These are phyloP conservation scores for Fusarium foetens DNA, from an alignment of 2,329 filamentous ascomycete genomes.

Conservation along the genomic window DNA sequence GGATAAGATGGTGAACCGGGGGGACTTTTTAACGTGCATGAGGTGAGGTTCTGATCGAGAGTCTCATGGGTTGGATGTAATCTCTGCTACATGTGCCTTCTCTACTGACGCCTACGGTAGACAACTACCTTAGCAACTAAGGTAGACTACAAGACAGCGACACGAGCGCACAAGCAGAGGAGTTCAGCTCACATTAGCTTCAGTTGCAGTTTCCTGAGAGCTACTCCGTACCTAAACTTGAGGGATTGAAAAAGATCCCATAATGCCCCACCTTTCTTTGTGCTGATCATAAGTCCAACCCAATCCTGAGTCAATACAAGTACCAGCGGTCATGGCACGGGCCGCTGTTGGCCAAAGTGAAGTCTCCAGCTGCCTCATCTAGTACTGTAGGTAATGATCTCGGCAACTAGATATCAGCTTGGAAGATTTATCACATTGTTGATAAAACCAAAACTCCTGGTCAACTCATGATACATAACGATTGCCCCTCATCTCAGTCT, in stretches of 20 bases:
- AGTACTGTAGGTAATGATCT: neutral
- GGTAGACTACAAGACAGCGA: neutral
- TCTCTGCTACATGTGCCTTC: neutral
- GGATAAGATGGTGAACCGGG: neutral
- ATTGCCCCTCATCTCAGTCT: neutral
- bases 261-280: slow-evolving; percentile 10
- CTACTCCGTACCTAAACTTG: neutral
- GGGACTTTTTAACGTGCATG: slow-evolving; percentile 19
- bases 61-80: neutral
- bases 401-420: neutral
- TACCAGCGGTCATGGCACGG: slow-evolving; percentile 17
- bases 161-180: neutral
- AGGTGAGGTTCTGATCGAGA: neutral
- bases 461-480: neutral
- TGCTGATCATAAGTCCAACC: slow-evolving; percentile 11
- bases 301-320: slow-evolving; percentile 6
- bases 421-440: neutral
- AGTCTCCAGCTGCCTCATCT: neutral
- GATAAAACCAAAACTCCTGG: neutral
- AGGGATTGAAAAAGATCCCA: neutral
- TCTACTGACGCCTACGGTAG: neutral
- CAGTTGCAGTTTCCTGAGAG: neutral
- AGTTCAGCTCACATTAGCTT: slow-evolving; percentile 19
- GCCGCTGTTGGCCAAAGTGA: slow-evolving; percentile 18
- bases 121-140: neutral